These are phyloP conservation scores for Auriculariales sp. DNA, from an alignment of 768 basidiomycete genomes.

Conservation along the genomic window DNA sequence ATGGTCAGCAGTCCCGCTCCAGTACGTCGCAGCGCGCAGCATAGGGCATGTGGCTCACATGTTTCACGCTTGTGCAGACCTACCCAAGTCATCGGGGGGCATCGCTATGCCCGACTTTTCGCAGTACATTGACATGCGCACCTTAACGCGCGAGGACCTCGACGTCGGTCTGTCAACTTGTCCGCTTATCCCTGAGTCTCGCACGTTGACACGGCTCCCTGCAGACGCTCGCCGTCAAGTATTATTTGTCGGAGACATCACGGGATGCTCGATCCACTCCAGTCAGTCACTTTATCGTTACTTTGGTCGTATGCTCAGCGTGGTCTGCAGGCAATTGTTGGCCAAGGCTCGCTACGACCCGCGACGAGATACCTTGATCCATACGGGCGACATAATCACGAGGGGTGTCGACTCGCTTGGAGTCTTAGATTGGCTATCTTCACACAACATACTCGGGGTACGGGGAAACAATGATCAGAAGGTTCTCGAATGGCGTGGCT, in stretches of 20 bases:
- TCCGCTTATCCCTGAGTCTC: no score
- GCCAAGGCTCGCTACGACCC: slow-evolving; percentile 43
- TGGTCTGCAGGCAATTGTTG: slow-evolving; percentile 42
- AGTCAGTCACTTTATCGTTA: no score
- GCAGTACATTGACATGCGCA: slow-evolving; percentile 14
- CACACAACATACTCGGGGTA: slow-evolving; percentile 57
- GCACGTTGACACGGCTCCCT: slow-evolving; percentile 11
- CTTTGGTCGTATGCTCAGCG: no score
- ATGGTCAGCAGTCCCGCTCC: no score
- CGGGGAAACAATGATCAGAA: slow-evolving; percentile 92
- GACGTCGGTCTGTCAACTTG: neutral
- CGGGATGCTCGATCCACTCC: slow-evolving; percentile 55
- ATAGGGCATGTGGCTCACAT: no score
- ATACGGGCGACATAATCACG: slow-evolving; percentile 70
- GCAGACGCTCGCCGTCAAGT: slow-evolving; percentile 40
- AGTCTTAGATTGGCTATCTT: slow-evolving; percentile 49
- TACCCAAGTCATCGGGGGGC: no score
- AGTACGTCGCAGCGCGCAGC: no score
- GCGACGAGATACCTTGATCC: slow-evolving; percentile 52
- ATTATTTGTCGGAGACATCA: slow-evolving; percentile 84
- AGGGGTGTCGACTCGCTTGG: slow-evolving; percentile 55
- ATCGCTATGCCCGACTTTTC: slow-evolving; percentile 16
- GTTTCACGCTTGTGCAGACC: no score
- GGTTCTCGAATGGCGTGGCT: slow-evolving; percentile 78
- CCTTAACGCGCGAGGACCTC: neutral